Conservation (phyloP, 2,329 filamentous ascomycete species). For the Pyricularia grisea region DNA sequence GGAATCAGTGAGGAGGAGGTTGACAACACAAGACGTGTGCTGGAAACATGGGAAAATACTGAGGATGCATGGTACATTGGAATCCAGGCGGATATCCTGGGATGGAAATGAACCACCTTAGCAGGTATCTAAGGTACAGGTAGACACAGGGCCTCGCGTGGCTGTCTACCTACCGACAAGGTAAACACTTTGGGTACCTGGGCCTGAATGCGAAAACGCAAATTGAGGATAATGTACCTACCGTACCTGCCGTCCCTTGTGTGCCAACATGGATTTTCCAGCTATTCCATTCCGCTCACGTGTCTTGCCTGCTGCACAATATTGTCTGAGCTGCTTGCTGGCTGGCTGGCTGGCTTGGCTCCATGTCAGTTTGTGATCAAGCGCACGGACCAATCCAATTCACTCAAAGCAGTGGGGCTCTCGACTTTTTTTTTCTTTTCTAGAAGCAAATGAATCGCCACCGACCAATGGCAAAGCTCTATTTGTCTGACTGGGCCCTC, state of each 20-base stretch:
- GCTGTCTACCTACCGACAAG: not conserved
- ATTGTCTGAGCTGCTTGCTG: not conserved
- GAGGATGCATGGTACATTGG: slow-evolving; percentile 27
- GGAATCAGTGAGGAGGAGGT: slow-evolving; percentile 26
- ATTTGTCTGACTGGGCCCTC: not conserved
- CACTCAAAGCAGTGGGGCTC: not conserved
- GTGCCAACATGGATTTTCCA: no score
- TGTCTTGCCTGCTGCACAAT: not conserved
- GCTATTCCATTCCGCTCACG: not conserved
- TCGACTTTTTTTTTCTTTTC: not conserved
- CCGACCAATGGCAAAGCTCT: not conserved
- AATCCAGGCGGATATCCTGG: slow-evolving; percentile 27
- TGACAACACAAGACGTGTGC: slow-evolving; percentile 17
- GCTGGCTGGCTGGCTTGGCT: not conserved
- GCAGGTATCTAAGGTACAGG: no score
- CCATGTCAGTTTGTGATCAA: not conserved
- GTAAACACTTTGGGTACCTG: no score
- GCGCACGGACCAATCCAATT: not conserved
- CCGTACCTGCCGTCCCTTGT: no score
- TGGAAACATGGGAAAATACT: slow-evolving; percentile 22
- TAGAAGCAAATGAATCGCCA: not conserved
- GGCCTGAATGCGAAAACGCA: no score
- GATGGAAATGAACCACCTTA: slow-evolving; percentile 21
- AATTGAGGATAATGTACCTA: no score
- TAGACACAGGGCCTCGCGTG: not conserved